Percentiles rank a stretch among this genome's conserved stretches.
phyloP scores from a whole-genome alignment of 306 rosid genomes.

The Morella rubra region DNA sequence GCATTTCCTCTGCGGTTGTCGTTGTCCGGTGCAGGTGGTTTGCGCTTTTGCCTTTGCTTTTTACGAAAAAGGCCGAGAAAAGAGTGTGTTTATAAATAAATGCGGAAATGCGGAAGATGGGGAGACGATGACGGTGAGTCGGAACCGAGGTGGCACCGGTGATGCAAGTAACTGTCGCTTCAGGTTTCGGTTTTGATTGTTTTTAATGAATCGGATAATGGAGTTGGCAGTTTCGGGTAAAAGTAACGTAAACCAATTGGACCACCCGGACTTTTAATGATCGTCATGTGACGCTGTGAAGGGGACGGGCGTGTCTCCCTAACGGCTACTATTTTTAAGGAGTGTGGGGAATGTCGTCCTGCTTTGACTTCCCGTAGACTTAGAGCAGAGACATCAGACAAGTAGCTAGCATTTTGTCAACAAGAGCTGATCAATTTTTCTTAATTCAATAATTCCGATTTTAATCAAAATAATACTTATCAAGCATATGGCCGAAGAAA shows the following conservation, averaged over 20 bases:
- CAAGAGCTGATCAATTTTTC: too few species aligned
- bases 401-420: too few species aligned
- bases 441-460: too few species aligned
- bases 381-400: too few species aligned
- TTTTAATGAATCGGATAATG: not conserved
- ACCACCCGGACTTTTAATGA: not conserved
- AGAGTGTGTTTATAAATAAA: too few species aligned
- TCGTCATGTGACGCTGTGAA: not conserved
- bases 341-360: not conserved
- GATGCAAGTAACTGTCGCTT: not conserved
- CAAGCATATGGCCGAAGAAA: too few species aligned
- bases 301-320: not conserved
- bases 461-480: too few species aligned
- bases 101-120: not conserved
- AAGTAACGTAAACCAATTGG: not conserved
- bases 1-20: not conserved
- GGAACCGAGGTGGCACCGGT: conserved; percentile 8
- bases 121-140: not conserved
- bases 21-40: not conserved
- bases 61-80: not conserved
- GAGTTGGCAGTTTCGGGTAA: not conserved
- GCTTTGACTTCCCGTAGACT: not conserved
- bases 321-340: not conserved
- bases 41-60: not conserved
- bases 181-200: not conserved